Percentiles rank a stretch among this genome's conserved stretches.
These are phyloP conservation scores for Chaetothyriales sp. DNA, from an alignment of 2,329 filamentous ascomycete genomes.

Conservation along the genomic window DNA sequence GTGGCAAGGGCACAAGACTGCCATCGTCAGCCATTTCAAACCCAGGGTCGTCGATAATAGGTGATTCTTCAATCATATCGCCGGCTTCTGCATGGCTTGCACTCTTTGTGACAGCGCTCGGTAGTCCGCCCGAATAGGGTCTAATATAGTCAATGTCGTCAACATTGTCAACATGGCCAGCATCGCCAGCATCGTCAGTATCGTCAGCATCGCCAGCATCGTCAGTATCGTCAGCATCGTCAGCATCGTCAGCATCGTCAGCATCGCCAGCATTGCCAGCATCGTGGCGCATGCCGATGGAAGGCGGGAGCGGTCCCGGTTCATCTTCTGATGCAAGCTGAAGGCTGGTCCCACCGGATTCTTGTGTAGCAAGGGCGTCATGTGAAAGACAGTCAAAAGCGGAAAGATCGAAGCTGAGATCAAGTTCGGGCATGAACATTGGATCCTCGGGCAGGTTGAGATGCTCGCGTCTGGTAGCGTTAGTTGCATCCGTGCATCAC, in stretches of 20 bases:
- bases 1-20: constrained; percentile 35
- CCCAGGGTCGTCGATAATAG: constrained; percentile 38
- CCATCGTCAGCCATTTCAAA: constrained; percentile 52
- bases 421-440: constrained; percentile 56
- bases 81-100: too few species aligned
- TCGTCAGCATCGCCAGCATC: too few species aligned
- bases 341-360: constrained; percentile 22
- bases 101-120: not conserved
- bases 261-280: too few species aligned
- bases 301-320: constrained; percentile 23
- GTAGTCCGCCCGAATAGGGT: not conserved
- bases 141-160: not conserved
- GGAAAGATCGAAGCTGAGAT: constrained; percentile 42
- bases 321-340: constrained; percentile 17
- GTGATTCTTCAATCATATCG: constrained; percentile 24
- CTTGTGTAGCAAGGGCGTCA: constrained; percentile 13
- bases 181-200: too few species aligned
- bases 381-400: constrained; percentile 28
- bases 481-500: constrained; percentile 1
- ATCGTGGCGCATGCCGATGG: not conserved
- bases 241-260: too few species aligned
- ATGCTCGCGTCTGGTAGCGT: constrained; percentile 50
- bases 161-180: too few species aligned
- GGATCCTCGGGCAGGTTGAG: constrained; percentile 73
- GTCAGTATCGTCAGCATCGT: too few species aligned